Evolutionary conservation across 1,284 basidiomycete species (phyloP), one percentile per base, ranked within the genome.

Genomic region (Vanrija humicola): DNA sequence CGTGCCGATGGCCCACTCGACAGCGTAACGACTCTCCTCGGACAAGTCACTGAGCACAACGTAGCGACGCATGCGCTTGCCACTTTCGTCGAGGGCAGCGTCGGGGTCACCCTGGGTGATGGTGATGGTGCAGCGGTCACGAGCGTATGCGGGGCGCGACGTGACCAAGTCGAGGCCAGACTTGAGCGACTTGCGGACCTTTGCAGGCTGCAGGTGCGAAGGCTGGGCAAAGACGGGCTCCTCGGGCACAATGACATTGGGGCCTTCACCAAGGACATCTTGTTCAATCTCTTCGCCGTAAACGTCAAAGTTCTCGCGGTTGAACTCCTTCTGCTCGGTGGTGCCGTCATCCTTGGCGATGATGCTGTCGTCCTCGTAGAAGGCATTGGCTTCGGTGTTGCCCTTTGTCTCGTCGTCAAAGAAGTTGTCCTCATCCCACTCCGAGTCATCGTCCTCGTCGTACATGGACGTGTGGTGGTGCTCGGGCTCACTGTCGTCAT

Each of bases 1-100:
- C 0, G 95, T 98, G 6, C 95, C 95, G 58, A 98, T 94, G 1
- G 89, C 92, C 91, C 92, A 95, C 72, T 95, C 91, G 7, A 95
- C 83, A 0, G 93, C 92, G 75, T 91, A 96, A 38, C 87, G 81
- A 75, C 85, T 87, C 79, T 96, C 93, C 64, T 96, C 89, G 62
- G 89, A 92, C 65, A 98, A 75, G 81, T 98, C 95, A 68, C 90
- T 95, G 3, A 91, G 89, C 18, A 98, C 87, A 6, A 97, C 81
- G 74, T 98, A 98, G 44, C 82, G 82, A 66, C 85, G 84, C 59
- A 79, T 74, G 34, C 83, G 82, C 64, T 87, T 81, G 28, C 81
- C 82, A 18, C 73, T 77, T 55, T 76, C 67, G 43, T 81, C 82
- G 38, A 84, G 72, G 40, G 81, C 81, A 0, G 70, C 79, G 38